Conservation (phyloP, 2,329 filamentous ascomycete species). For the Ophiostoma quercus region DNA sequence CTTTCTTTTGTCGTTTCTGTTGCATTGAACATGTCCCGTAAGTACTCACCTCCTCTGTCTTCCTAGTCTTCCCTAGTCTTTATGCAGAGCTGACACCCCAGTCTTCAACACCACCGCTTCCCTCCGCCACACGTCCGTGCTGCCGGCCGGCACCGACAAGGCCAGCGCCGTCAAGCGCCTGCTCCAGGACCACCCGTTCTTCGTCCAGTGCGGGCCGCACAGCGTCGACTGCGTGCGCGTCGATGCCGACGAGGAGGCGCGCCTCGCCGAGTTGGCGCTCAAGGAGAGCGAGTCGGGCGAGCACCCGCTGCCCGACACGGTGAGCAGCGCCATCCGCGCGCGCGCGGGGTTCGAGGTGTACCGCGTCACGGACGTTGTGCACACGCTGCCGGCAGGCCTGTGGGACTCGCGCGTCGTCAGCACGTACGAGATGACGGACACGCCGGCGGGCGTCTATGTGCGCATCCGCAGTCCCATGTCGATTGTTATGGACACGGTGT, state of each 20-base stretch:
- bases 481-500: conserved; percentile 50
- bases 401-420: conserved; percentile 52
- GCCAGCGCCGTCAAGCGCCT: conserved; percentile 42
- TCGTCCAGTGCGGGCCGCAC: conserved; percentile 50
- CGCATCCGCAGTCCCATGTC: conserved; percentile 48
- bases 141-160: conserved; percentile 38
- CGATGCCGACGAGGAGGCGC: conserved; percentile 29
- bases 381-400: conserved; percentile 50
- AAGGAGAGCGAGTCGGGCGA: conserved; percentile 26
- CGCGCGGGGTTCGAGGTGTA: conserved; percentile 38
- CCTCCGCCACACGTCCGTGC: conserved; percentile 40
- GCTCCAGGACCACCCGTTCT: conserved; percentile 49
- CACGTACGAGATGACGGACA: conserved; percentile 49
- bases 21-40: background rate
- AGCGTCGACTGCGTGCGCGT: conserved; percentile 41
- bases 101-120: conserved; percentile 41
- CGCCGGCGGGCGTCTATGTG: conserved; percentile 45
- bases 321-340: conserved; percentile 21
- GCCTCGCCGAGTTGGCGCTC: conserved; percentile 33
- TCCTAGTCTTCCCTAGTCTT: no score
- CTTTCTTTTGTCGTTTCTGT: no score
- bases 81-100: background rate
- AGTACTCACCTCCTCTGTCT: background rate
- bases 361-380: conserved; percentile 46
- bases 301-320: conserved; percentile 24